Conservation (phyloP, 352 stramenopile species). For the Phytophthora boehmeriae region DNA sequence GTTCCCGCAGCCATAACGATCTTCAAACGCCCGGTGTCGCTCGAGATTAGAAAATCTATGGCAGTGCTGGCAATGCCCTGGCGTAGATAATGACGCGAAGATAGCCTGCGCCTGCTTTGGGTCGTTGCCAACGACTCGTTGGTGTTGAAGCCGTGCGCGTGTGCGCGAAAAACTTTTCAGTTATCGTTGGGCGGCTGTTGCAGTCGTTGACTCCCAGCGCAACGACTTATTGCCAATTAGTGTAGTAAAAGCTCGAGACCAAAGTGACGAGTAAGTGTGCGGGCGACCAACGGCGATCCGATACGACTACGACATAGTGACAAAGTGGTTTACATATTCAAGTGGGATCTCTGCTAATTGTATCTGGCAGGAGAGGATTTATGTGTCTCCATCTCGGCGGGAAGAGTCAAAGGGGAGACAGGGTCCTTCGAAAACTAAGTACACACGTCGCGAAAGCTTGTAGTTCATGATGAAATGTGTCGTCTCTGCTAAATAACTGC, state of each 20-base stretch:
- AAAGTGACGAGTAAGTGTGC: too few species aligned
- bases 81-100: conserved; percentile 1
- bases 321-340: too few species aligned
- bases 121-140: conserved; percentile 1
- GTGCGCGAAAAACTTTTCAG: conserved; percentile 3
- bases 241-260: conserved; percentile 4
- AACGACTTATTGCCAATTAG: too few species aligned
- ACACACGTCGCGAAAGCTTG: too few species aligned
- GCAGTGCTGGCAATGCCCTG: conserved; percentile 12
- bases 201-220: too few species aligned
- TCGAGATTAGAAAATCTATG: conserved; percentile 23
- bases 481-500: too few species aligned
- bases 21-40: not conserved
- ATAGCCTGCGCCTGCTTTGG: not conserved
- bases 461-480: too few species aligned
- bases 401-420: too few species aligned
- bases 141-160: conserved; percentile 1
- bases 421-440: too few species aligned
- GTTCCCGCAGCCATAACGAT: not conserved
- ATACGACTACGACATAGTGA: not conserved
- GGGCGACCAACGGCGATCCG: not conserved
- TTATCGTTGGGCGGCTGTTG: too few species aligned
- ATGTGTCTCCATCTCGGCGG: not conserved
- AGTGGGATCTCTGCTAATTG: not conserved
- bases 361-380: conserved; percentile 1